Conservation (phyloP, 148 eudicot species). For the Vaccinium vitisidaea region DNA sequence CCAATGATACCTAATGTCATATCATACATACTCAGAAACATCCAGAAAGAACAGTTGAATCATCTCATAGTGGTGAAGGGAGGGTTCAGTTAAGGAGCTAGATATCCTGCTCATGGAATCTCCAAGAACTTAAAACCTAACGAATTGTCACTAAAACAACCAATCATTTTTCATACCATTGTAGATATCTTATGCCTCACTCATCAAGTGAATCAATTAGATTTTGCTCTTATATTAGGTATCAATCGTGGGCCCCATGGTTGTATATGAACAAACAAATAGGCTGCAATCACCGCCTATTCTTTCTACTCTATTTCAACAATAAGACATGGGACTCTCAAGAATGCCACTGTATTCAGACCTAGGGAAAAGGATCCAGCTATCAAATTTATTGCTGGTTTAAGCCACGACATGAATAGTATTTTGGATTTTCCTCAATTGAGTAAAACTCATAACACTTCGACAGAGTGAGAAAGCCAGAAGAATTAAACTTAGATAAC, state of each 20-base stretch:
- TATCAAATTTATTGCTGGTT: background rate
- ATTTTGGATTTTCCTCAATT: background rate
- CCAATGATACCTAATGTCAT: background rate
- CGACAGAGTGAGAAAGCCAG: background rate
- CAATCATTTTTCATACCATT: background rate
- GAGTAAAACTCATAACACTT: background rate
- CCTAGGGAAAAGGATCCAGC: background rate
- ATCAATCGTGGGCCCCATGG: background rate
- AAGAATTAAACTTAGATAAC: background rate
- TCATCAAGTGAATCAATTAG: background rate
- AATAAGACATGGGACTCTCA: background rate
- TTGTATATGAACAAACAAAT: background rate
- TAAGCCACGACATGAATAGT: background rate
- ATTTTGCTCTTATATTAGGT: background rate
- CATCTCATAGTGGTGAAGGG: background rate
- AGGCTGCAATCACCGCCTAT: background rate
- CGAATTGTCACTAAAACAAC: background rate
- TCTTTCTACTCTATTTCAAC: background rate
- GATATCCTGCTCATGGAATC: background rate
- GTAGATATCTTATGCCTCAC: background rate
- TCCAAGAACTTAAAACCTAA: background rate
- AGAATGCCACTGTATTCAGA: background rate
- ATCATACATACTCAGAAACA: background rate
- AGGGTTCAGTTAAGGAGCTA: background rate
- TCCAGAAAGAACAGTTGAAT: conserved; percentile 1